Conservation (phyloP, 768 basidiomycete species). For the Lactifluus subvellereus region DNA sequence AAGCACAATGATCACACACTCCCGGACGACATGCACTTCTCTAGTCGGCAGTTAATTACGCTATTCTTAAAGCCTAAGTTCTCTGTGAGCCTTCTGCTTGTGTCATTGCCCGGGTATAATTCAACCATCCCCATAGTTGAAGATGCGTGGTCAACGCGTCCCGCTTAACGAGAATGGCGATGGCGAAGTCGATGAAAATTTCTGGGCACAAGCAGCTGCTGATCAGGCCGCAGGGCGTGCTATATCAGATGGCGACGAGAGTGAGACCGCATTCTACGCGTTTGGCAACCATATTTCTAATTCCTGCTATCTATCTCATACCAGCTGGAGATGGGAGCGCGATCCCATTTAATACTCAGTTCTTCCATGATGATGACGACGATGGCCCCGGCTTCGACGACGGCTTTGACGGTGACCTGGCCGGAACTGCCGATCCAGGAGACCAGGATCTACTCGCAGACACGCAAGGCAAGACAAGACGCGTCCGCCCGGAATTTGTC, state of each 20-base stretch:
- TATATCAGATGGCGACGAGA: constrained; percentile 54
- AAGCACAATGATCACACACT: constrained; percentile 72
- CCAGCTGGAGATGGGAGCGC: constrained; percentile 44
- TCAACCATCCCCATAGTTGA: constrained; percentile 48
- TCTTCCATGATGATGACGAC: constrained; percentile 91
- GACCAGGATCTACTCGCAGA: constrained; percentile 87
- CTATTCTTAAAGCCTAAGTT: constrained; percentile 97
- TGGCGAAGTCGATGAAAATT: constrained; percentile 91
- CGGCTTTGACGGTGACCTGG: constrained; percentile 52
- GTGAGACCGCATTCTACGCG: constrained; percentile 33
- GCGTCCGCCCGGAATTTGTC: constrained; percentile 81
- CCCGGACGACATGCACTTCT: constrained; percentile 98
- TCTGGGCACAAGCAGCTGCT: constrained; percentile 95
- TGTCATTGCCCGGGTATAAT: neutral
- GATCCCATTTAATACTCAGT: constrained; percentile 89
- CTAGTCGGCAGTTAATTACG: constrained; percentile 80
- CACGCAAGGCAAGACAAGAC: constrained; percentile 68
- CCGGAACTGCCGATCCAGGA: constrained; percentile 48
- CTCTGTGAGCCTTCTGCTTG: constrained; percentile 49
- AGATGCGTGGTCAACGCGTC: constrained; percentile 75
- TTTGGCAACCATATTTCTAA: neutral
- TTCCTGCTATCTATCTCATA: neutral
- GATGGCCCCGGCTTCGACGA: constrained; percentile 62
- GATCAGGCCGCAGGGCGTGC: constrained; percentile 61
- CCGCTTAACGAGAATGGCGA: constrained; percentile 54